Conservation (phyloP, 805 yeast species). For the Torulaspora gathmanii region DNA sequence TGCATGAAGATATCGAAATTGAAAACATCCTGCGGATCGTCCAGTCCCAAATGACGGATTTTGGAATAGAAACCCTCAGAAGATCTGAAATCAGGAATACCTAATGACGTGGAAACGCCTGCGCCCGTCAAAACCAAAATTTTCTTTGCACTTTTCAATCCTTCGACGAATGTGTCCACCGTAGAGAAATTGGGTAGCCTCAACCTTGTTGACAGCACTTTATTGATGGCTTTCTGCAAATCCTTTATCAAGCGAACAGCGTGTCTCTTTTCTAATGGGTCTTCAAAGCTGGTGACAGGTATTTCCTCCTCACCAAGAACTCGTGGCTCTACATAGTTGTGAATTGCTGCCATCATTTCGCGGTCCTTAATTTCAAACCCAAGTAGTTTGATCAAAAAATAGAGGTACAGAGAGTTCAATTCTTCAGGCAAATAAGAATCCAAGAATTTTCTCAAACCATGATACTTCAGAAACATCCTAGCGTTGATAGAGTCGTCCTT, state of each 20-base stretch:
- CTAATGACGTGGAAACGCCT: slow-evolving; percentile 83
- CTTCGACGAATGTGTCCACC: slow-evolving; percentile 52
- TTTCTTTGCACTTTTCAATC: slow-evolving; percentile 51
- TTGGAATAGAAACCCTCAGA: slow-evolving; percentile 78
- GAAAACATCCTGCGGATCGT: slow-evolving; percentile 89
- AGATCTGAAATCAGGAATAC: slow-evolving; percentile 90
- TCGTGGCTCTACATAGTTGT: slow-evolving; percentile 26
- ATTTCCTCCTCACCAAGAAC: slow-evolving; percentile 10
- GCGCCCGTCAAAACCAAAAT: slow-evolving; percentile 85
- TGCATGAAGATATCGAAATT: slow-evolving; percentile 63
- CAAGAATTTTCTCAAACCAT: slow-evolving; percentile 59
- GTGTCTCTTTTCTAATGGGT: slow-evolving; percentile 42
- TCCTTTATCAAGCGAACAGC: slow-evolving; percentile 46
- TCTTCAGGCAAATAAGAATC: slow-evolving; percentile 57
- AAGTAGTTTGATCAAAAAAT: slow-evolving; percentile 52
- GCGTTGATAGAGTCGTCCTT: slow-evolving; percentile 45
- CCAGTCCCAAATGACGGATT: slow-evolving; percentile 61
- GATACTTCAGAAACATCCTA: slow-evolving; percentile 49
- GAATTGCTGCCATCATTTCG: slow-evolving; percentile 34
- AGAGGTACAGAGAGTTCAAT: slow-evolving; percentile 54
- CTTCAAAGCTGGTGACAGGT: slow-evolving; percentile 28
- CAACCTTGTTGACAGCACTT: slow-evolving; percentile 53
- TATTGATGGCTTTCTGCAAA: slow-evolving; percentile 60
- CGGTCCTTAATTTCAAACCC: slow-evolving; percentile 50
- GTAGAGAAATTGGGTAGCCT: slow-evolving; percentile 51